These are phyloP conservation scores for Alternaria infectoria DNA, from an alignment of 2,329 filamentous ascomycete species.

Conservation along the genomic window DNA sequence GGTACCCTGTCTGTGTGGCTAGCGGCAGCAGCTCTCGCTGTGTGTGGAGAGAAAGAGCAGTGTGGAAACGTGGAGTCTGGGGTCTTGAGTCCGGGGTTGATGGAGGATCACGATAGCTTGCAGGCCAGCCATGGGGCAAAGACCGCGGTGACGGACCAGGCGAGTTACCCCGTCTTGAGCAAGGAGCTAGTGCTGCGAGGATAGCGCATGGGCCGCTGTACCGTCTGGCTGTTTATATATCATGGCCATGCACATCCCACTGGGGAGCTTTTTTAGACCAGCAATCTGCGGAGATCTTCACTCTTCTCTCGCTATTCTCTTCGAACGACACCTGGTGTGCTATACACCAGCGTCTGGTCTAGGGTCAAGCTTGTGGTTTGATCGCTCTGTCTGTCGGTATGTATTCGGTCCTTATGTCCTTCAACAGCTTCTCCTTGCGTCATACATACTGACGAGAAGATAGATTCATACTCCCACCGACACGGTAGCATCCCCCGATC, in stretches of 20 bases:
- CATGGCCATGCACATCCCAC: constrained; percentile 15
- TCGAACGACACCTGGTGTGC: constrained; percentile 1
- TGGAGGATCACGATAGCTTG: neutral
- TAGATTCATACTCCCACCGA: neutral
- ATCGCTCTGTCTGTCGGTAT: constrained; percentile 9
- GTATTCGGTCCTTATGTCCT: neutral
- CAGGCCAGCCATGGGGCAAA: constrained; percentile 15
- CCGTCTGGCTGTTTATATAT: constrained; percentile 32
- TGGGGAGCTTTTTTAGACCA: constrained; percentile 10
- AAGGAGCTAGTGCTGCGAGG: constrained; percentile 10
- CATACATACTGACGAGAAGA: neutral
- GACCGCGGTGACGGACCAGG: constrained; percentile 20
- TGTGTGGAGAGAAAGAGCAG: constrained; percentile 2
- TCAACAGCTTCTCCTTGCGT: neutral
- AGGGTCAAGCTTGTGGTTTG: constrained; percentile 5
- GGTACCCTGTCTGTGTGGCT: constrained; percentile 15
- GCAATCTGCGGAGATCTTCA: constrained; percentile 27
- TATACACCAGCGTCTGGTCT: constrained; percentile 9
- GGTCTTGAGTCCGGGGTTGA: constrained; percentile 16
- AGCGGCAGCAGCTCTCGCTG: neutral
- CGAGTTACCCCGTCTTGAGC: constrained; percentile 30
- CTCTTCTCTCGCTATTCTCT: constrained; percentile 14
- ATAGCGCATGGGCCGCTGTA: constrained; percentile 29
- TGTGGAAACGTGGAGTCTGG: constrained; percentile 1
- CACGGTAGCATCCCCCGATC: neutral